Percentiles rank a stretch among this genome's conserved stretches.
Evolutionary conservation across 169 alveolate species (phyloP).

Genomic region (Ichthyophthirius multifiliis): DNA sequence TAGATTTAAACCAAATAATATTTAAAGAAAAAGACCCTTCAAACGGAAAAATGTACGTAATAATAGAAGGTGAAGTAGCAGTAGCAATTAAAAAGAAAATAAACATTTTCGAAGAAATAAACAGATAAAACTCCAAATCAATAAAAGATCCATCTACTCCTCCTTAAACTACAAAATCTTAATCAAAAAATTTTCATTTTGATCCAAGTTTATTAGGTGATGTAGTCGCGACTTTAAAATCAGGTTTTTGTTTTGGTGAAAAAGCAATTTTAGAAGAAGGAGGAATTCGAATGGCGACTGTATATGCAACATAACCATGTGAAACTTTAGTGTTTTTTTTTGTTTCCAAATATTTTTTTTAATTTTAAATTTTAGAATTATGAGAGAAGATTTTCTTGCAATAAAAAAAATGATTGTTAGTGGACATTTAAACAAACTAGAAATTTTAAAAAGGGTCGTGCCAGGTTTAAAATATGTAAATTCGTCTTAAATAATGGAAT

Average conservation of each 20-base stretch:
- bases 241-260: background rate
- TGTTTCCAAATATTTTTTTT: background rate
- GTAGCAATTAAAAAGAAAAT: background rate
- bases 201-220: background rate
- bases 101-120: background rate
- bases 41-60: background rate
- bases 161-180: too few relatives aligned
- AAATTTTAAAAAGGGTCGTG: background rate
- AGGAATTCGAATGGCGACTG: conserved; percentile 6
- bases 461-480: background rate
- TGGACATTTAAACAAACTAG: background rate
- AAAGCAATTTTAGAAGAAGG: conserved; percentile 8
- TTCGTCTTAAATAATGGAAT: background rate
- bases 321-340: background rate
- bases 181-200: too few relatives aligned
- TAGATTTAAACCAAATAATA: background rate
- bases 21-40: background rate
- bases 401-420: background rate
- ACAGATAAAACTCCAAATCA: too few relatives aligned
- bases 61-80: background rate
- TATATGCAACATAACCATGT: background rate
- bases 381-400: background rate
- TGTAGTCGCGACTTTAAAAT: background rate
- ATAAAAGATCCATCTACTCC: too few relatives aligned
- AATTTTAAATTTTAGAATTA: background rate